Evolutionary conservation across 768 basidiomycete genomes (phyloP).

Genomic region (Serendipita sp.): DNA sequence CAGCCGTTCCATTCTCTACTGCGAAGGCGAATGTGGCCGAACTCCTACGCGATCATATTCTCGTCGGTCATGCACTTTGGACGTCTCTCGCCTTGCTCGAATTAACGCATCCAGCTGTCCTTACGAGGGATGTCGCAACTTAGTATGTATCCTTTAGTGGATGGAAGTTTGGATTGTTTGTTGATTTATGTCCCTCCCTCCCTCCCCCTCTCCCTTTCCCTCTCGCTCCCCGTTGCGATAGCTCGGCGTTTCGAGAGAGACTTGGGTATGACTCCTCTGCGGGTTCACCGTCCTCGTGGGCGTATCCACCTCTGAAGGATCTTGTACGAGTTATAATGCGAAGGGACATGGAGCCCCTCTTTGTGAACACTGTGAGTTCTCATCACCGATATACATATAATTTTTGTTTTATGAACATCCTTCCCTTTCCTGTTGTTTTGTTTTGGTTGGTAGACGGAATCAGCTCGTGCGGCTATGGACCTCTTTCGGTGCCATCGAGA

Average conservation of each 20-base stretch:
- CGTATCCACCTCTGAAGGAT: not conserved
- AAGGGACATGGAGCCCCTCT: not conserved
- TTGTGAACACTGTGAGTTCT: not conserved
- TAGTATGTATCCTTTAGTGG: not conserved
- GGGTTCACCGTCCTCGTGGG: not conserved
- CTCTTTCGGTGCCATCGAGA: not conserved
- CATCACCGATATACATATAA: not conserved
- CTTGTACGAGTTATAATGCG: not conserved
- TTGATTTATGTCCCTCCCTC: not conserved
- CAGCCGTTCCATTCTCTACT: not conserved
- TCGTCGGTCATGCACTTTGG: not conserved
- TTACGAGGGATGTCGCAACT: not conserved
- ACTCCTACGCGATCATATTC: not conserved
- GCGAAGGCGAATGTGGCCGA: not conserved
- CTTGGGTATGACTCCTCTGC: not conserved
- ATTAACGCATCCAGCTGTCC: not conserved
- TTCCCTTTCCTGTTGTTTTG: not conserved
- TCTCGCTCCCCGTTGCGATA: not conserved
- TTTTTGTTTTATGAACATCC: not conserved
- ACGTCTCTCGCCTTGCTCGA: not conserved
- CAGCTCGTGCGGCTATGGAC: not conserved
- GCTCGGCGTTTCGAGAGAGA: not conserved
- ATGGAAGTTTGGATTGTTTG: not conserved
- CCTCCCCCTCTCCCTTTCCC: not conserved
- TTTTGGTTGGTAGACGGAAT: not conserved